A percentile compares a stretch with the other conserved stretches of the same genome.
Conservation (phyloP, 768 basidiomycete genomes). For the Podaxis sp. region DNA sequence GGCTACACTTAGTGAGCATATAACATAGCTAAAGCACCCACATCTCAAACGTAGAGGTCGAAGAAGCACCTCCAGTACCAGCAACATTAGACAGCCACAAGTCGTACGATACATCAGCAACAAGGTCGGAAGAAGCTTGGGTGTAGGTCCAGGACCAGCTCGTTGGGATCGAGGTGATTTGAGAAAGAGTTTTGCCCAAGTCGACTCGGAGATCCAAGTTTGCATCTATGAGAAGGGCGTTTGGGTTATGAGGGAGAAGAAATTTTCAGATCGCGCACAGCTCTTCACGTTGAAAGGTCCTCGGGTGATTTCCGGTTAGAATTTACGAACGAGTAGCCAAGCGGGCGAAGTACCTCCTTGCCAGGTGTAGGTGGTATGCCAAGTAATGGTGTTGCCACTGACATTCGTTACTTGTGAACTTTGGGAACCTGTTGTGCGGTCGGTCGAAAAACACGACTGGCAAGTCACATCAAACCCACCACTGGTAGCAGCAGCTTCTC, state of each 20-base stretch:
- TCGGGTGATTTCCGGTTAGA: background rate
- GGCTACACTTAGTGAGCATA: background rate
- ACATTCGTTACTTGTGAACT: slow-evolving; percentile 27
- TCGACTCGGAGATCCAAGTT: slow-evolving; percentile 31
- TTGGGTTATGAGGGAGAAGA: background rate
- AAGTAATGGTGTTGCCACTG: slow-evolving; percentile 26
- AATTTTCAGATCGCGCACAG: slow-evolving; percentile 21
- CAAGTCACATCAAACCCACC: slow-evolving; percentile 16
- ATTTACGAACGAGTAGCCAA: background rate
- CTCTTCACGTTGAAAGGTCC: slow-evolving; percentile 27
- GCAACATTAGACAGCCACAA: slow-evolving; percentile 30
- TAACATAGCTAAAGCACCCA: slow-evolving; percentile 14
- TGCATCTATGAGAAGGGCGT: slow-evolving; percentile 22
- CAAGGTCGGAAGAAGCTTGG: slow-evolving; percentile 27
- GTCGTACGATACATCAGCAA: slow-evolving; percentile 35
- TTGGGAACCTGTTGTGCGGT: slow-evolving; percentile 24
- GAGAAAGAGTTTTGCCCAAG: slow-evolving; percentile 24
- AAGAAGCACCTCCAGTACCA: slow-evolving; percentile 25
- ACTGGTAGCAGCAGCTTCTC: slow-evolving; percentile 24
- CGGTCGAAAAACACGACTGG: background rate
- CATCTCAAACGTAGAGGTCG: slow-evolving; percentile 30
- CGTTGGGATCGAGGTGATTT: slow-evolving; percentile 31
- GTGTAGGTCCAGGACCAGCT: slow-evolving; percentile 31
- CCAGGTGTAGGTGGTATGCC: slow-evolving; percentile 34
- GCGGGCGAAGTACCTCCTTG: slow-evolving; percentile 22